Conservation (phyloP, 1,284 basidiomycete genomes). For the Cystobasidiaceae sp. region DNA sequence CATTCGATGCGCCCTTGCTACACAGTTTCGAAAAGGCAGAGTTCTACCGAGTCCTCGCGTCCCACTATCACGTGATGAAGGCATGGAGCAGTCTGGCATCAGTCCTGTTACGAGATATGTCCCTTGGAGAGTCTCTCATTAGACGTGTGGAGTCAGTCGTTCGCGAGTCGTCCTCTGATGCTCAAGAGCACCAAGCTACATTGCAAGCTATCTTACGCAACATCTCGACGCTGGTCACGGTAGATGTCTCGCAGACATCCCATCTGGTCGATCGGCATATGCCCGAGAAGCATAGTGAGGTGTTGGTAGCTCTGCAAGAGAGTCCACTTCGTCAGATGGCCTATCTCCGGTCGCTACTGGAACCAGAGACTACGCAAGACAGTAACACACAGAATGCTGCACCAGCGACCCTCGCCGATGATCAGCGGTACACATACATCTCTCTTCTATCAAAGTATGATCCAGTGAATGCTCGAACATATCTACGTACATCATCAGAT, state of each 20-base stretch:
- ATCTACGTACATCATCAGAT: too few relatives aligned
- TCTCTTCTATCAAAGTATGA: conserved; percentile 67
- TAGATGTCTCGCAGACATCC: too few relatives aligned
- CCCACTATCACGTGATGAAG: conserved; percentile 67
- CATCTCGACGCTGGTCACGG: too few relatives aligned
- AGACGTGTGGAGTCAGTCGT: background rate
- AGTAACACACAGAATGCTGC: too few relatives aligned
- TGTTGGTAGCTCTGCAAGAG: too few relatives aligned
- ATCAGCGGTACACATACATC: conserved; percentile 62
- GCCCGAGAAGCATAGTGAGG: too few relatives aligned
- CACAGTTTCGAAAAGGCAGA: conserved; percentile 70
- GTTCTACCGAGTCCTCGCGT: conserved; percentile 83
- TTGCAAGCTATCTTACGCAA: too few relatives aligned
- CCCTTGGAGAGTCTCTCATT: conserved; percentile 62
- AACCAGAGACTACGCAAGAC: too few relatives aligned
- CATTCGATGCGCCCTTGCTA: conserved; percentile 64
- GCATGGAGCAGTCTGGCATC: conserved; percentile 69
- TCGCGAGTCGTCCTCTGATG: too few relatives aligned
- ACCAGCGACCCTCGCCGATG: conserved; percentile 52
- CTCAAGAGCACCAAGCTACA: too few relatives aligned
- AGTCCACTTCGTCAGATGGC: too few relatives aligned
- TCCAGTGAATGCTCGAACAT: conserved; percentile 61
- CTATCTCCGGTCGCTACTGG: conserved; percentile 68
- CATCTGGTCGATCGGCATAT: too few relatives aligned
- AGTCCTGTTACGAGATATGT: conserved; percentile 71